Percentiles rank a stretch among this genome's conserved stretches.
Conservation (phyloP, 345 rosid genomes). For the Aquilaria sinensis region DNA sequence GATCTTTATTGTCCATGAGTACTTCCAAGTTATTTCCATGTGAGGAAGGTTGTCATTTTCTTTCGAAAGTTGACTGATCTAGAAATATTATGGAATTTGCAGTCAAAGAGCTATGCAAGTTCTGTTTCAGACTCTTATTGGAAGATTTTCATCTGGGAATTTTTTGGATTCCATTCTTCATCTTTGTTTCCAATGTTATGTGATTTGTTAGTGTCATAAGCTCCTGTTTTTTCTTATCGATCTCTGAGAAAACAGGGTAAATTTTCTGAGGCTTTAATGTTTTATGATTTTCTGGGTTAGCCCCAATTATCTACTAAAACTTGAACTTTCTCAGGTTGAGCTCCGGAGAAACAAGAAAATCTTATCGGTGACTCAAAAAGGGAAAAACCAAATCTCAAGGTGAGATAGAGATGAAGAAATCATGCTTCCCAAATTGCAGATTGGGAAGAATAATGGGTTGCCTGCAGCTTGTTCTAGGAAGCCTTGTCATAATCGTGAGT, state of each 20-base stretch:
- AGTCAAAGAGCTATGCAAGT: constrained; percentile 5
- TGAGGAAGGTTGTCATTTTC: not conserved
- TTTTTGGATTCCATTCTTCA: constrained; percentile 7
- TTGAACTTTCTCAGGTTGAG: too few relatives aligned
- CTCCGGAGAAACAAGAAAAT: too few relatives aligned
- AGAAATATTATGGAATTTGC: not conserved
- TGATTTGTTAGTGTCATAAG: not conserved
- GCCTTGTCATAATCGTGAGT: constrained; percentile 54
- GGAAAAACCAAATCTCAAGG: too few relatives aligned
- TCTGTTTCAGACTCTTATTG: not conserved
- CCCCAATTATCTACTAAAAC: too few relatives aligned
- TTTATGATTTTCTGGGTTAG: not conserved
- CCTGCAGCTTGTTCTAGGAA: constrained; percentile 58
- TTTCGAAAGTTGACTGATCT: constrained; percentile 1
- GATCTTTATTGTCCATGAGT: constrained; percentile 2
- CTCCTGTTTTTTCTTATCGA: too few relatives aligned
- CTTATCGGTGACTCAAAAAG: too few relatives aligned
- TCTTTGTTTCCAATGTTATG: constrained; percentile 1
- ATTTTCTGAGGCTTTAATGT: not conserved
- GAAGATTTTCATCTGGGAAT: constrained; percentile 25
- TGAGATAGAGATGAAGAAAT: constrained; percentile 36
- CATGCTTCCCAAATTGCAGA: constrained; percentile 45
- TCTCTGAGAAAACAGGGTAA: constrained; percentile 8
- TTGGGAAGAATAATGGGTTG: constrained; percentile 47
- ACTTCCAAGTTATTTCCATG: not conserved